These are phyloP conservation scores for Danielozyma ontarioensis DNA, from an alignment of 805 yeast species.

Conservation along the genomic window DNA sequence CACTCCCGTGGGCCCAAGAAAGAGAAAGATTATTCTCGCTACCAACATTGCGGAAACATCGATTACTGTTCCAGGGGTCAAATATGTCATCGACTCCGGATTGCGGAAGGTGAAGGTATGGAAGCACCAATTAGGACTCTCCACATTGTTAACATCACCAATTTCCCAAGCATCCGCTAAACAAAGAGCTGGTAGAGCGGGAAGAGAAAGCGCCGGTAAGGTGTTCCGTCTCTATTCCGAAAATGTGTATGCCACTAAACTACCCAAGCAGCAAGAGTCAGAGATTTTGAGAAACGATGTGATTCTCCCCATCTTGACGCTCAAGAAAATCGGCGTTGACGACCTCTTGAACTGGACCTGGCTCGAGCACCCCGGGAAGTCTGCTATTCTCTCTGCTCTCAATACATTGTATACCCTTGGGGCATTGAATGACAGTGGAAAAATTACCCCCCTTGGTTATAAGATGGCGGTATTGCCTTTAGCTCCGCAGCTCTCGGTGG, in stretches of 20 bases:
- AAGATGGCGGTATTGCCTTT: conserved; percentile 87
- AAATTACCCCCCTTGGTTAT: conserved; percentile 73
- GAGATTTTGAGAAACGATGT: conserved; percentile 87
- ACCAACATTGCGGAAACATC: conserved; percentile 99
- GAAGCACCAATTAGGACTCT: conserved; percentile 88
- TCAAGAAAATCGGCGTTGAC: conserved; percentile 77
- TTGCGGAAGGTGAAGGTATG: conserved; percentile 90
- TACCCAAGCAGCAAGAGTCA: conserved; percentile 83
- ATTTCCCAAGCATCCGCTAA: conserved; percentile 91
- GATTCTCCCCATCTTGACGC: conserved; percentile 74
- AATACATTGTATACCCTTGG: conserved; percentile 71
- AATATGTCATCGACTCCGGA: conserved; percentile 91
- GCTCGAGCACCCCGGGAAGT: conserved; percentile 86
- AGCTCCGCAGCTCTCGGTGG: conserved; percentile 89
- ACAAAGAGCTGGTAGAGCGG: conserved; percentile 98
- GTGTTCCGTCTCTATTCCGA: conserved; percentile 83
- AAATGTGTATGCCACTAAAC: conserved; percentile 46
- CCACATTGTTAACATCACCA: conserved; percentile 89
- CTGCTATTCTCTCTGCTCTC: conserved; percentile 69
- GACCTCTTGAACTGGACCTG: conserved; percentile 87
- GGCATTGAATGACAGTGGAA: conserved; percentile 74
- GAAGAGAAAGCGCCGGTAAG: conserved; percentile 90
- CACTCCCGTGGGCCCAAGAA: conserved; percentile 52
- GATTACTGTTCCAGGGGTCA: conserved; percentile 89
- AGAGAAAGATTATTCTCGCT: conserved; percentile 82